Conservation (phyloP, 805 yeast genomes). For the Saccharomycopsis fibuligera region DNA sequence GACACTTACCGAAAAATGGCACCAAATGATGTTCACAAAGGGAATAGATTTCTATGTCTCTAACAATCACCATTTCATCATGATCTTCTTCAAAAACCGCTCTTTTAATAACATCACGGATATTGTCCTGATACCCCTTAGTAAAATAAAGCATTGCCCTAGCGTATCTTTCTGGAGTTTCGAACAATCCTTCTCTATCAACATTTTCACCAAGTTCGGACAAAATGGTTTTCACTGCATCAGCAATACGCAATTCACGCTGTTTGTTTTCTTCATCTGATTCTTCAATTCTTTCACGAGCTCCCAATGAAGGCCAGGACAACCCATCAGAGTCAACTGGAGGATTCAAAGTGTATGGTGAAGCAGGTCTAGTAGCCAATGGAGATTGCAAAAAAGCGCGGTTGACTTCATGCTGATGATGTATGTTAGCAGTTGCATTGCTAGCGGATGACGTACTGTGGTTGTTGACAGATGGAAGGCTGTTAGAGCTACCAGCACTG, state of each 20-base stretch:
- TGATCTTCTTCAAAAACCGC: conserved; percentile 98
- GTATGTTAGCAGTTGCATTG: no score
- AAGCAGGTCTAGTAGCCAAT: conserved; percentile 67
- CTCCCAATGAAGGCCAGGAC: conserved; percentile 91
- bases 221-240: conserved; percentile 68
- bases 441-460: background rate
- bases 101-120: conserved; percentile 74
- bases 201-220: conserved; percentile 89
- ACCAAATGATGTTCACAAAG: conserved; percentile 97
- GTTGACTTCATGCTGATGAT: background rate
- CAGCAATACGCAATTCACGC: conserved; percentile 73
- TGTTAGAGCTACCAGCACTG: background rate
- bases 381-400: conserved; percentile 35
- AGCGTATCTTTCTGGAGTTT: conserved; percentile 95
- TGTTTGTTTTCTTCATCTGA: conserved; percentile 55
- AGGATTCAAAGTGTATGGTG: conserved; percentile 76
- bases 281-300: conserved; percentile 69
- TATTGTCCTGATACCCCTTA: conserved; percentile 92
- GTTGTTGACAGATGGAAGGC: no score
- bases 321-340: conserved; percentile 87
- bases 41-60: conserved; percentile 88
- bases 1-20: conserved; percentile 95
- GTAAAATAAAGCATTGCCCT: conserved; percentile 94
- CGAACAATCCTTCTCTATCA: conserved; percentile 79
- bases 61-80: conserved; percentile 97